Evolutionary conservation across 495 filamentous ascomycete genomes (phyloP), one percentile per base, ranked within the genome.

Genomic region (Daldinia bambusicola): DNA sequence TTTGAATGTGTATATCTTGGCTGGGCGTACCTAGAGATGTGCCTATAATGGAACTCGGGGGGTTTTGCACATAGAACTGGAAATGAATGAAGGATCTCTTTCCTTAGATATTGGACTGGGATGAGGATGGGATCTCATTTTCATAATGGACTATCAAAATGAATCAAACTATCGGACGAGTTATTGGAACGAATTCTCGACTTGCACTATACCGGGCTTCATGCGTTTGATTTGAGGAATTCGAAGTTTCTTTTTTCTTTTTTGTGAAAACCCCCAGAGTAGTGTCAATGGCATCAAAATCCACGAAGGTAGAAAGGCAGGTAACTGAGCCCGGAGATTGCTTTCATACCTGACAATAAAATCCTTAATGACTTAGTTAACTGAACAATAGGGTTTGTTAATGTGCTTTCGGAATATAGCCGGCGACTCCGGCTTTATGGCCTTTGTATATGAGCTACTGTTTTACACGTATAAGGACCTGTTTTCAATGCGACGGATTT

Each of bases 1-100:
- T 72, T 38, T 61, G 48, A 31, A 50, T 60, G 63, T 72, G 55
- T 68, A 72, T 72, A 72, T 65, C 60, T 62, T 40, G 55, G 50
- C 8, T 55, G 1, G 51, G 45, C 50, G 38, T 58, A 37, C 60
- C 61, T 65, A 68, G 65, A 72, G 51, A 43, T 55, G 40, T 55
- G 38, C 51, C 34, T 38, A 20, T 20, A 48, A 12, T 56, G 38
- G 69, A 53, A 56, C 55, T 30, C 1, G 26, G 31, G 16, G n/a
- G 50, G 32, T 38, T 40, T 52, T 51, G 50, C 45, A 57, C 31
- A 57, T 72, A 67, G 60, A 61, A 56, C 32, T 43, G 55, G 48
- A 13, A 64, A 64, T 31, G 13, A 52, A 67, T 31, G 53, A 55
- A 58, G 45, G 56, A 30, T 12, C 14, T 16, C 52, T 30, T 32